Conservation (phyloP, 345 rosid species). For the Hypericum androsaemum region DNA sequence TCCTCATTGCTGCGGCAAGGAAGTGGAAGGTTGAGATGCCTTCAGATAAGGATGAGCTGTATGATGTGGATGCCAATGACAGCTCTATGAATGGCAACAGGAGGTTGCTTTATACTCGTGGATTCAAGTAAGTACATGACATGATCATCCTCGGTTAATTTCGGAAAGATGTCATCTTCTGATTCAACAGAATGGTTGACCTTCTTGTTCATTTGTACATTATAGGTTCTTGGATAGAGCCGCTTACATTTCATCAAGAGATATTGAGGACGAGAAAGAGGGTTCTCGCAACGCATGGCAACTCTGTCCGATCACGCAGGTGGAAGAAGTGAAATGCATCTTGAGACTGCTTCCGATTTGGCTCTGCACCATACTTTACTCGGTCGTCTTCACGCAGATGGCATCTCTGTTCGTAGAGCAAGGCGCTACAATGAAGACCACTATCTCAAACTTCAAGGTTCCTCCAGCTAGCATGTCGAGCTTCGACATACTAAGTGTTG, state of each 20-base stretch:
- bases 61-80: constrained; percentile 2
- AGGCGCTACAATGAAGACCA: constrained; percentile 24
- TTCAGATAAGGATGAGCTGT: neutral
- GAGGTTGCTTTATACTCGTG: constrained; percentile 12
- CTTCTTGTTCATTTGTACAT: neutral
- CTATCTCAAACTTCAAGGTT: constrained; percentile 13
- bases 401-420: constrained; percentile 25
- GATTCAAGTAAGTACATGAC: constrained; percentile 12
- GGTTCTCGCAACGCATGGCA: constrained; percentile 13
- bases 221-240: constrained; percentile 21
- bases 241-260: constrained; percentile 7
- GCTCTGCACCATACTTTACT: constrained; percentile 26
- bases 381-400: constrained; percentile 25
- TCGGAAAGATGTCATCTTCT: neutral
- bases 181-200: no score
- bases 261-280: neutral
- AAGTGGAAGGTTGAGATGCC: constrained; percentile 6
- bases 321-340: constrained; percentile 25
- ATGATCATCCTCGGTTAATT: neutral
- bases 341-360: constrained; percentile 22
- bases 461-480: constrained; percentile 27
- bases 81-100: constrained; percentile 2
- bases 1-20: constrained; percentile 13
- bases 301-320: constrained; percentile 19
- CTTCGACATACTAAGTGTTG: constrained; percentile 20